A percentile compares a stretch with the other conserved stretches of the same genome.
phyloP scores from a whole-genome alignment of 148 eudicot genomes.

The Talinum fruticosum region DNA sequence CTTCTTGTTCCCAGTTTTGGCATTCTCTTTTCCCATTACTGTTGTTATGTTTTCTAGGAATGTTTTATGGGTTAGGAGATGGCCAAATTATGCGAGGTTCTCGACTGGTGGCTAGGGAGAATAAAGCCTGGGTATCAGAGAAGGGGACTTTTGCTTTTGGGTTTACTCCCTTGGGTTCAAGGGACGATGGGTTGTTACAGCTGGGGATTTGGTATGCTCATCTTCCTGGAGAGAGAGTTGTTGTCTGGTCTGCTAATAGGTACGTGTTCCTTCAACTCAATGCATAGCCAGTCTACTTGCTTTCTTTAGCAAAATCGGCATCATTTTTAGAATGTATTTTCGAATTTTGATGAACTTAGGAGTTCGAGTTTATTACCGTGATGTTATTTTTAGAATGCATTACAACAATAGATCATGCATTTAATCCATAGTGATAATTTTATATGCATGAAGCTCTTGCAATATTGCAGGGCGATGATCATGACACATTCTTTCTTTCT shows the following conservation, averaged over 20 bases:
- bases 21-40: background rate
- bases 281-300: too few species aligned
- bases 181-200: conserved; percentile 32
- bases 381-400: too few species aligned
- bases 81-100: conserved; percentile 50
- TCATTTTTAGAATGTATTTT: too few species aligned
- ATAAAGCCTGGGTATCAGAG: conserved; percentile 62
- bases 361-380: too few species aligned
- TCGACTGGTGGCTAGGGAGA: conserved; percentile 48
- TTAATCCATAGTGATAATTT: too few species aligned
- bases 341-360: too few species aligned
- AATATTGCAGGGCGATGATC: background rate
- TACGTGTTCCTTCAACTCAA: conserved; percentile 9
- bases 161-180: conserved; percentile 40
- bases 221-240: conserved; percentile 53
- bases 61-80: conserved; percentile 16
- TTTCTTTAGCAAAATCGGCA: too few species aligned
- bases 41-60: background rate
- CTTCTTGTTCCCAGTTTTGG: background rate
- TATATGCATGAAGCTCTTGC: background rate
- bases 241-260: conserved; percentile 73
- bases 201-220: conserved; percentile 64
- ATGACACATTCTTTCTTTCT: conserved; percentile 23
- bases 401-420: too few species aligned
- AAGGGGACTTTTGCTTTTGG: conserved; percentile 92